Evolutionary conservation across 208 protist species (phyloP).

Genomic region (Trypanosoma scelopori): DNA sequence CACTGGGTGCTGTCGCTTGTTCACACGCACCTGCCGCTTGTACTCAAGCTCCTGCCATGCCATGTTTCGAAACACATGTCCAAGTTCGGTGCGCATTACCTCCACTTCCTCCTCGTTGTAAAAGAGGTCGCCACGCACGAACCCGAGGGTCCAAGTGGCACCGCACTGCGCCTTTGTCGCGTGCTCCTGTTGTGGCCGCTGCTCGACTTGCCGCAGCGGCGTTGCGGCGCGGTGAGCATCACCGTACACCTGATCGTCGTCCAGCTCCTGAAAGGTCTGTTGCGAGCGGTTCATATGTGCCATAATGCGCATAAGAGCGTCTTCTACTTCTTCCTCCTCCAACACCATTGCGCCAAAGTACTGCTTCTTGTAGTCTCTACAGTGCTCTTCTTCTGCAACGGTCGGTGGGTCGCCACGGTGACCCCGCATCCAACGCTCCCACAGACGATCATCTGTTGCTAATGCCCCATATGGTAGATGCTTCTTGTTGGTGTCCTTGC

Average conservation of each 20-base stretch:
- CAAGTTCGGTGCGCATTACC: constrained; percentile 87
- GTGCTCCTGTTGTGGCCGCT: constrained; percentile 62
- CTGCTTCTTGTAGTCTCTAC: constrained; percentile 80
- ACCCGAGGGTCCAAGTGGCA: constrained; percentile 86
- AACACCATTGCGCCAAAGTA: constrained; percentile 86
- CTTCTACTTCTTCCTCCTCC: constrained; percentile 89
- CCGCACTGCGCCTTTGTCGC: constrained; percentile 51
- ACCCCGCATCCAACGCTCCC: constrained; percentile 88
- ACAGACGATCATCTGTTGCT: constrained; percentile 81
- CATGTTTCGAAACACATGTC: constrained; percentile 86
- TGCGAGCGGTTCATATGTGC: constrained; percentile 85
- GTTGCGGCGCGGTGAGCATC: constrained; percentile 71
- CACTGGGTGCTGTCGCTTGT: constrained; percentile 77
- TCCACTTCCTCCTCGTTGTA: constrained; percentile 91
- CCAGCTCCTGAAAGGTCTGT: constrained; percentile 82
- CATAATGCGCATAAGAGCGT: constrained; percentile 84
- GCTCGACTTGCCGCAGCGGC: constrained; percentile 71
- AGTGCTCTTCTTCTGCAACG: constrained; percentile 82
- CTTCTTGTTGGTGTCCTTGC: constrained; percentile 80
- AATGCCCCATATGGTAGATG: constrained; percentile 86
- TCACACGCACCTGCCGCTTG: constrained; percentile 85
- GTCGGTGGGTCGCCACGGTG: constrained; percentile 83
- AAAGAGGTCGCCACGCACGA: constrained; percentile 86
- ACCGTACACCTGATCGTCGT: constrained; percentile 84
- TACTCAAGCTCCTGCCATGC: constrained; percentile 91